Evolutionary conservation across 2,329 filamentous ascomycete species (phyloP).

Genomic region (Penicillium brasilianum): DNA sequence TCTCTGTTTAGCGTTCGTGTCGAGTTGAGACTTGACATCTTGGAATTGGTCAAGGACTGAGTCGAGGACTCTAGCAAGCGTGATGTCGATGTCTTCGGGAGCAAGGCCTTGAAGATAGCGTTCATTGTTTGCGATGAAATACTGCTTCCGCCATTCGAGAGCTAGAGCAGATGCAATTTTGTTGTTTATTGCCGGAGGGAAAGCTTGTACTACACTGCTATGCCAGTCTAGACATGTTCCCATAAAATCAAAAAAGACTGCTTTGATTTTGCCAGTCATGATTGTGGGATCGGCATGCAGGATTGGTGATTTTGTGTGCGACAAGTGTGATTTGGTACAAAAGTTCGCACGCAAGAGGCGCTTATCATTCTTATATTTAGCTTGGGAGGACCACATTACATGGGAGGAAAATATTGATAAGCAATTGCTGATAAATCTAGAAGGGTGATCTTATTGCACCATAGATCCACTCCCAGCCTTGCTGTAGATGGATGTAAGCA

Average conservation of each 20-base stretch:
- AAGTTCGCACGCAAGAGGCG: too few relatives aligned
- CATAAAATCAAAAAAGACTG: slow-evolving; percentile 64
- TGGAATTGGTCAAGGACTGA: slow-evolving; percentile 38
- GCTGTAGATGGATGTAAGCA: neutral
- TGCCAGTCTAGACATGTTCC: slow-evolving; percentile 65
- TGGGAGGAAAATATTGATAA: neutral
- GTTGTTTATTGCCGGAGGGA: slow-evolving; percentile 43
- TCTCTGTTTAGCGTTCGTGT: slow-evolving; percentile 22
- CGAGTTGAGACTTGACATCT: slow-evolving; percentile 24
- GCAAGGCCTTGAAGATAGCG: slow-evolving; percentile 43
- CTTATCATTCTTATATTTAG: too few relatives aligned
- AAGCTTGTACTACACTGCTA: slow-evolving; percentile 41
- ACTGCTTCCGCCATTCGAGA: slow-evolving; percentile 57
- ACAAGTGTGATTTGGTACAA: neutral
- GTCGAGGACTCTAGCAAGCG: slow-evolving; percentile 52
- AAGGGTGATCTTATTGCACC: neutral
- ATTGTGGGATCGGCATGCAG: neutral
- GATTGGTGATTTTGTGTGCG: neutral
- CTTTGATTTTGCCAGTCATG: slow-evolving; percentile 43
- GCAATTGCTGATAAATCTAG: neutral
- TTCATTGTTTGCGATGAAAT: slow-evolving; percentile 53
- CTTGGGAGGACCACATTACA: too few relatives aligned
- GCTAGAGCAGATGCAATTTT: slow-evolving; percentile 48
- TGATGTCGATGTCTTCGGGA: slow-evolving; percentile 59
- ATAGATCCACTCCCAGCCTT: neutral